A percentile compares a stretch with the other conserved stretches of the same genome.
Conservation (phyloP, 371 early-diverging fungal species). For the Haplosporangium sp. region DNA sequence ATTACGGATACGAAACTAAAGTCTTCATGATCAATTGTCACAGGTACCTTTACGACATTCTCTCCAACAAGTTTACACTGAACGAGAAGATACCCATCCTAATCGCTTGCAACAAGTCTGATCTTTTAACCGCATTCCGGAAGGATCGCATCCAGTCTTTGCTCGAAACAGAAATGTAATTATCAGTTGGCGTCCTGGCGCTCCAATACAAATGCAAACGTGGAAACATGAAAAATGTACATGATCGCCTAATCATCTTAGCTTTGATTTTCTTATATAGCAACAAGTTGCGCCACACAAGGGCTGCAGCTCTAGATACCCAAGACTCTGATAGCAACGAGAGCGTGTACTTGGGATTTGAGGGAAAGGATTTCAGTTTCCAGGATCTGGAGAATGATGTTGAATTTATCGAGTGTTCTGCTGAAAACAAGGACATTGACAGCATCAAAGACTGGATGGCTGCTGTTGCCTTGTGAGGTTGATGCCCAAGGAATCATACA, state of each 20-base stretch:
- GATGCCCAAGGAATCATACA: neutral
- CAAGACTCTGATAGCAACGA: conserved; percentile 70
- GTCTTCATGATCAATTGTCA: neutral
- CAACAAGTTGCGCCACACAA: conserved; percentile 71
- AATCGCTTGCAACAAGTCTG: conserved; percentile 88
- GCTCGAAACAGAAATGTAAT: conserved; percentile 84
- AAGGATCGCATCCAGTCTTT: conserved; percentile 69
- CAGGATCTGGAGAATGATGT: conserved; percentile 79
- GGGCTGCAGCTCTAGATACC: conserved; percentile 75
- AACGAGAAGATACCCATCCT: conserved; percentile 70
- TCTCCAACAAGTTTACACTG: conserved; percentile 70
- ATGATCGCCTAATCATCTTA: neutral
- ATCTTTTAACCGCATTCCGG: conserved; percentile 76
- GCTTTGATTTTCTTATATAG: conserved; percentile 48
- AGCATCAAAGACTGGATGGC: conserved; percentile 61
- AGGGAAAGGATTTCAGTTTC: conserved; percentile 83
- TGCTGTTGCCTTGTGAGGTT: neutral
- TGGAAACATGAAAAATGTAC: neutral
- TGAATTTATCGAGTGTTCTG: conserved; percentile 70
- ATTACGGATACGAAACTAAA: no score
- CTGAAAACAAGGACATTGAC: conserved; percentile 61
- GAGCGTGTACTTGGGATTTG: conserved; percentile 78
- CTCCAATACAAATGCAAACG: neutral
- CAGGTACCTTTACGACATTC: conserved; percentile 79
- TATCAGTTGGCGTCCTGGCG: neutral